Evolutionary conservation across 805 yeast genomes (phyloP), one percentile per base, ranked within the genome.

Genomic region (Metschnikowia dekortorum): DNA sequence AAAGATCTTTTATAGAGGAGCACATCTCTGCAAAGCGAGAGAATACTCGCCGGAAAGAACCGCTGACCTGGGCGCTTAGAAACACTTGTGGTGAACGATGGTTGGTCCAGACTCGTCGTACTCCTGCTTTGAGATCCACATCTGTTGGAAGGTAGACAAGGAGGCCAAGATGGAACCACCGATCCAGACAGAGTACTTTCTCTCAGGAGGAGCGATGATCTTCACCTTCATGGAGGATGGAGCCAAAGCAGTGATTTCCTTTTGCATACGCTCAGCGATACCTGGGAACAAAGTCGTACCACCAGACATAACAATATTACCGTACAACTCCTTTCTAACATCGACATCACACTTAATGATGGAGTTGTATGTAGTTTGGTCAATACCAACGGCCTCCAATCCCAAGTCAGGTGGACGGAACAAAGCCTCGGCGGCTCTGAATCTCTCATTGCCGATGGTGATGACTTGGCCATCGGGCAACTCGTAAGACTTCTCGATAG

Each of bases 231-330:
- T 94, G 56, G 97, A 89, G 64, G 97, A 89, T 78, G 98, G 98
- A 72, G 99, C 99, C 81, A 94, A 85, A 66, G 97, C 96, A 66
- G 97, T 89, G 70, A 94, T 90, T 82, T 94, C 99, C 89, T 92
- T 92, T 84, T 92, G 98, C 96, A 94, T 89, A 84, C 99, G 92
- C 84, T 94, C 98, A 76, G 97, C 97, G 76, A 94, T 91, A 82
- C 99, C 99, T 79, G 97, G 97, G 96, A 90, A 94, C 98, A 94
- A 90, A 65, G 99, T 94, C 68, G 98, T 91, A 87, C 99, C 99
- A 84, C 99, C 99, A 64, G 98, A 91, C 94, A 94, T 87, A 73
- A 94, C 99, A 70, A 94, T 94, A 87, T 94, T 94, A 79, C 96
- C 95, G 83, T 94, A 94, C 76, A 94, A 84, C 77, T 92, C 98